Conservation (phyloP, 768 basidiomycete genomes). For the Termitomyces bulborhizus region DNA sequence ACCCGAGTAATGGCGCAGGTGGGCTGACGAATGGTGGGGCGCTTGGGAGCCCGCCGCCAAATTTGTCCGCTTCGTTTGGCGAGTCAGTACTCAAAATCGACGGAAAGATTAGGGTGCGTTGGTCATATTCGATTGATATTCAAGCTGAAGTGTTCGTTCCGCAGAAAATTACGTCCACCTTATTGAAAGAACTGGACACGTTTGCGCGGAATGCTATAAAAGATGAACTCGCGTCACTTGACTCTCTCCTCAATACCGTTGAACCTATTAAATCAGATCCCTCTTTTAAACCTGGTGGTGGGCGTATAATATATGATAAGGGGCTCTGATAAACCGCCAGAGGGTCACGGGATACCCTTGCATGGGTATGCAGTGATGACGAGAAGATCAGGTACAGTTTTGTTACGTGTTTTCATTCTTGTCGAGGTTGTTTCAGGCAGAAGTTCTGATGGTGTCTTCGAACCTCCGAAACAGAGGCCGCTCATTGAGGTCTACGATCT, state of each 20-base stretch:
- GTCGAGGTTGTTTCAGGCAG: not conserved
- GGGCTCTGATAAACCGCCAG: slow-evolving; percentile 5
- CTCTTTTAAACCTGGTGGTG: not conserved
- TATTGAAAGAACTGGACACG: slow-evolving; percentile 81
- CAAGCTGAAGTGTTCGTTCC: not conserved
- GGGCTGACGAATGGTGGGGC: slow-evolving; percentile 23
- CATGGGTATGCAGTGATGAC: not conserved
- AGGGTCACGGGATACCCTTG: not conserved
- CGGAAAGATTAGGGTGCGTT: slow-evolving; percentile 68
- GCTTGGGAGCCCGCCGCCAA: slow-evolving; percentile 38
- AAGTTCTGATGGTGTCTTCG: slow-evolving; percentile 1
- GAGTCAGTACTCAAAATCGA: slow-evolving; percentile 81
- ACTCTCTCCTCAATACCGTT: slow-evolving; percentile 55
- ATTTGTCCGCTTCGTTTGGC: slow-evolving; percentile 56
- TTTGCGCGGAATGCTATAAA: slow-evolving; percentile 77
- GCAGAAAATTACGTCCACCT: slow-evolving; percentile 81
- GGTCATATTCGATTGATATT: not conserved
- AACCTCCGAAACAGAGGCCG: not conserved
- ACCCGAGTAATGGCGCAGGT: slow-evolving; percentile 29
- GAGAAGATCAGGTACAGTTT: not conserved
- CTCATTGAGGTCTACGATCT: not conserved
- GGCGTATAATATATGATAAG: slow-evolving; percentile 9
- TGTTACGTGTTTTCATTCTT: not conserved
- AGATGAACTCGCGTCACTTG: slow-evolving; percentile 77
- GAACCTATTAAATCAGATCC: slow-evolving; percentile 1